These are phyloP conservation scores for Clavulina sp. DNA, from an alignment of 768 basidiomycete species.

Conservation along the genomic window DNA sequence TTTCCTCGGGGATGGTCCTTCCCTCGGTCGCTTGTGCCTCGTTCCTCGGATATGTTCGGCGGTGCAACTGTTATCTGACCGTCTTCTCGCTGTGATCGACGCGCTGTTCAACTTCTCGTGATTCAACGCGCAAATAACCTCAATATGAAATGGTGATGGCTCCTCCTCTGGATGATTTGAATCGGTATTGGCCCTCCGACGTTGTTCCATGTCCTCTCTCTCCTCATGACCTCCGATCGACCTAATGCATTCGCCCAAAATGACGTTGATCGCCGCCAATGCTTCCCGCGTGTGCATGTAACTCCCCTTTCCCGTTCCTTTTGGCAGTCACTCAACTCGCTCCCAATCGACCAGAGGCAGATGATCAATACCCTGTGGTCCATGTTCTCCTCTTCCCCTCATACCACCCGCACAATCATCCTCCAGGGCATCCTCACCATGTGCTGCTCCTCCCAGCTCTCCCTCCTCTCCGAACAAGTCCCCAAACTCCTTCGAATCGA, in stretches of 20 bases:
- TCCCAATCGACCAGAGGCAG: slow-evolving; percentile 71
- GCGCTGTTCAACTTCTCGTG: no score
- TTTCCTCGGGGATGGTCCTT: no score
- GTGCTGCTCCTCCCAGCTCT: slow-evolving; percentile 98
- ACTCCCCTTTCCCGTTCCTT: not conserved
- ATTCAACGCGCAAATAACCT: no score
- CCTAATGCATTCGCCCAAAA: not conserved
- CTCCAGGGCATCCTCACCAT: slow-evolving; percentile 94
- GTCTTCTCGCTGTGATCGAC: no score
- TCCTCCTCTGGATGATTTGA: no score
- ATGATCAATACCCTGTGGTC: slow-evolving; percentile 89
- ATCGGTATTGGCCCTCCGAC: not conserved
- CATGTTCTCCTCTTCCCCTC: slow-evolving; percentile 86
- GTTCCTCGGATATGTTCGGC: no score
- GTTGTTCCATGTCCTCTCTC: not conserved
- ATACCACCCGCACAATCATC: slow-evolving; percentile 80
- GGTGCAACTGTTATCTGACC: no score
- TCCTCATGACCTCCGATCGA: not conserved
- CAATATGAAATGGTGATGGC: no score
- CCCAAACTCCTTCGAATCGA: slow-evolving; percentile 88
- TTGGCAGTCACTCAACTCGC: slow-evolving; percentile 67
- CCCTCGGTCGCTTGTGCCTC: no score
- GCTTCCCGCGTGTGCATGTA: not conserved
- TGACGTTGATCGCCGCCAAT: not conserved
- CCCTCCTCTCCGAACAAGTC: slow-evolving; percentile 85